Base-by-base conservation (phyloP, 495 filamentous ascomycete genomes). In the Penicillium subrubescens region DNA sequence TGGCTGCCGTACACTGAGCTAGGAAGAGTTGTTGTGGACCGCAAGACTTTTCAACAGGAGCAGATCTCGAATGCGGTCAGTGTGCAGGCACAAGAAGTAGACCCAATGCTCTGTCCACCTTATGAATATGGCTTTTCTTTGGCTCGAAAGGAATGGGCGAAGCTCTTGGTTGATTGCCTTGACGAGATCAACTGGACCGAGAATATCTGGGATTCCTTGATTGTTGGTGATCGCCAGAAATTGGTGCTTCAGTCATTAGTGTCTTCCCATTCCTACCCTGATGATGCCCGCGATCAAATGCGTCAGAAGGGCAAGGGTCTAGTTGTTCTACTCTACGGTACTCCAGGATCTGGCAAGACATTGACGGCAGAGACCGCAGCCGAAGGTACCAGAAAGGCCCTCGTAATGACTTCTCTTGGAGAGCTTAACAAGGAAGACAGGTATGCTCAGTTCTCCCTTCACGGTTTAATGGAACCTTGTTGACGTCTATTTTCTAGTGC, bases 1-100 rank as follows among this genome's bases (percentile, higher is more conserved):
- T 60, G 58, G 58, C n/a, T 60, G 23, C 59, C 59, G 8, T 61
- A 53, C 52, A 53, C 46, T 19, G 59, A 54, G 34, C 34, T 52
- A 6, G 59, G 59, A 21, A 17, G 59, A 29, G 48, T 61, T 6
- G 52, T 61, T 5, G n/a, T 61, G 10, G 59, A 61, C 33, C 44
- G 59, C 14, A 51, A 61, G 21, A 52, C 48, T 0, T 61, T 53
- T 21, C 59, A 61, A 11, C 46, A 61, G 19, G 43, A 48, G n/a
- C 43, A 48, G 23, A 48, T 48, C 23, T 0, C 43, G 43, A 48
- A 48, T 48, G 43, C n/a, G 19, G 43, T 48, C 3, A 48, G 21
- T 48, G 43, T 48, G 7, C 43, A 48, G 8, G 43, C 21, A 23
- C 43, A 48, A 48, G 43, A 48, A 12, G 8, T 23, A 48, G 43